These are phyloP conservation scores for Ogataea pignaliae DNA, from an alignment of 805 yeast genomes.

Conservation along the genomic window DNA sequence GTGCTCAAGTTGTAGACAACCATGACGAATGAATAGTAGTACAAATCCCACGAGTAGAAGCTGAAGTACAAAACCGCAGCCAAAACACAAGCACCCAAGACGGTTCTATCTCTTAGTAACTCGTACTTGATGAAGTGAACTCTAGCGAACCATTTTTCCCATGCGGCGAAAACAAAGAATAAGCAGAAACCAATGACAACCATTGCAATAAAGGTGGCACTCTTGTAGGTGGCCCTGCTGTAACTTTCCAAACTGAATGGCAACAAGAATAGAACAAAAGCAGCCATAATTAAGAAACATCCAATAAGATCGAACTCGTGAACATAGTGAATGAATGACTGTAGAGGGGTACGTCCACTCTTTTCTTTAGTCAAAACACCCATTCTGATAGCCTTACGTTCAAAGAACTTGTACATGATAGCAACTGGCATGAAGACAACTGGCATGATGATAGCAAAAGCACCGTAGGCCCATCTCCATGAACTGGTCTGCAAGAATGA, in stretches of 20 bases:
- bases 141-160: slow-evolving; percentile 31
- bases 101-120: slow-evolving; percentile 23
- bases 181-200: slow-evolving; percentile 36
- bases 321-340: slow-evolving; percentile 19
- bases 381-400: slow-evolving; percentile 24
- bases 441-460: slow-evolving; percentile 44
- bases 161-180: slow-evolving; percentile 30
- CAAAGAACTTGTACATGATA: slow-evolving; percentile 24
- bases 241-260: slow-evolving; percentile 34
- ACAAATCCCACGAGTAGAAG: slow-evolving; percentile 23
- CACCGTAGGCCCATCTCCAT: slow-evolving; percentile 46
- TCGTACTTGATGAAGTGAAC: slow-evolving; percentile 24
- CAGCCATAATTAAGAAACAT: slow-evolving; percentile 29
- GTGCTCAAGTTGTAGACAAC: slow-evolving; percentile 20
- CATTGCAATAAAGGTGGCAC: slow-evolving; percentile 42
- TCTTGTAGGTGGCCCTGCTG: slow-evolving; percentile 29
- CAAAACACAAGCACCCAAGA: slow-evolving; percentile 22
- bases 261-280: slow-evolving; percentile 32
- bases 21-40: slow-evolving; percentile 16
- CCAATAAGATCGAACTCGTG: slow-evolving; percentile 36
- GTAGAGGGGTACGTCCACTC: slow-evolving; percentile 16
- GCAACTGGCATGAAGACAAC: slow-evolving; percentile 29
- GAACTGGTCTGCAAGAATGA: slow-evolving; percentile 35
- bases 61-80: slow-evolving; percentile 15
- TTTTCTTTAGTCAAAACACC: slow-evolving; percentile 16